Base-by-base conservation (phyloP, 306 rosid genomes). In the Dalbergia cochinchinensis region DNA sequence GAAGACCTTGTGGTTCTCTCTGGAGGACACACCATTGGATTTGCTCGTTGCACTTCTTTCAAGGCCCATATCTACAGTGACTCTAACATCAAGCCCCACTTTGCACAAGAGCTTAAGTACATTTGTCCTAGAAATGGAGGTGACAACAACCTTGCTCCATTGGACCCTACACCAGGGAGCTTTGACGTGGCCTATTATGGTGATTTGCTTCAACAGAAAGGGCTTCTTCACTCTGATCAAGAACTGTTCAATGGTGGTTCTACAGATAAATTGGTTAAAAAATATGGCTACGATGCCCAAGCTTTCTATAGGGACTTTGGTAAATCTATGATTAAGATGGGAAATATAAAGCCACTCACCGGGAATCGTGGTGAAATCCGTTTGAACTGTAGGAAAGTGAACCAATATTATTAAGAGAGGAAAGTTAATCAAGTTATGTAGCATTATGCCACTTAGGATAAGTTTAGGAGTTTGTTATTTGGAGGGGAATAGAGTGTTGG, bases 211-310 rank as follows among this genome's bases (percentile, higher is more conserved):
- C 15, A 72, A 2, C 54, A 83, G 76, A 81, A 71, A 55, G 91
- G 88, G 5, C 39, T 87, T 73, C 86, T 89, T 33, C 89, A 73
- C 71, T 87, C 93, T 3, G 89, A 87, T 71, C 93, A 85, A 1
- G 81, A 50, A 16, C 72, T 89, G n/a, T 85, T 83, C 53, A 79
- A 61, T 22, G 86, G 87, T 16, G 87, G 81, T n/a, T 85, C 63
- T 2, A 78, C 85, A 0, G 78, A 84, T 73, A 60, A 15, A 0
- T 60, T 81, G 63, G 89, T 89, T 16, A 67, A 39, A 33, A 69
- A 4, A 15, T 89, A 87, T 13, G 78, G 80, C 50, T 7, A 65
- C 1, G 8, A 83, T 53, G 11, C 64, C 0, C 1, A 5, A 1
- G 42, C 44, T 10, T 89, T 85, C 65, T 69, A 4, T 26, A 3